phyloP scores from a whole-genome alignment of 73 alveolate genomes.

The Paramecium primaurelia region DNA sequence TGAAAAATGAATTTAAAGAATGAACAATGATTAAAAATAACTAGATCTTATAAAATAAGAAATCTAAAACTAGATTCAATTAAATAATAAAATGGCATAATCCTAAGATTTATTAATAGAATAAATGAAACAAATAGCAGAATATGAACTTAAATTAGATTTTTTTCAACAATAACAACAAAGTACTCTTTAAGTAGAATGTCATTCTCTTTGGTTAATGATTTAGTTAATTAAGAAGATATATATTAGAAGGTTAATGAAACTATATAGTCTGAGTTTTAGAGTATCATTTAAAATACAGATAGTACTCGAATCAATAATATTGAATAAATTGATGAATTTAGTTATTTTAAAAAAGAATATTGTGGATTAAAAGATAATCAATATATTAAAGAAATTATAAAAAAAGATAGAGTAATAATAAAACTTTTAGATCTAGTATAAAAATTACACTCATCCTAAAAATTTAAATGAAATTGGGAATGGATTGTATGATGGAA shows the following conservation, averaged over 20 bases:
- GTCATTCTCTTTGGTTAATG: not conserved
- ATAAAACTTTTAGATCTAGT: not conserved
- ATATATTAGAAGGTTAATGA: not conserved
- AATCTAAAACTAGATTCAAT: not conserved
- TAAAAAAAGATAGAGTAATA: not conserved
- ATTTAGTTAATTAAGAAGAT: not conserved
- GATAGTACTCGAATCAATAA: not conserved
- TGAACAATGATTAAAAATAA: not conserved
- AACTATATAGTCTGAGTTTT: not conserved
- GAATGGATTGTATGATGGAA: constrained; percentile 11
- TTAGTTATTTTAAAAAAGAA: not conserved
- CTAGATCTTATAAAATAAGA: not conserved
- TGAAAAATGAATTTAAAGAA: not conserved
- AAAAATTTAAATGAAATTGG: not conserved
- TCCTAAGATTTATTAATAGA: not conserved
- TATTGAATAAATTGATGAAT: not conserved
- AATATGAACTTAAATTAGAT: not conserved
- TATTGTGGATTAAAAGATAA: constrained; percentile 14
- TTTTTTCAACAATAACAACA: not conserved
- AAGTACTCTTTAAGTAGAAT: not conserved
- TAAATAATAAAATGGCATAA: not conserved
- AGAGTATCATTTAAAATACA: not conserved
- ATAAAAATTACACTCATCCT: constrained; percentile 1
- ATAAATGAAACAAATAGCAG: not conserved
- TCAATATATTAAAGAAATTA: not conserved